Percentiles rank a stretch among this genome's conserved stretches.
These are phyloP conservation scores for Xylariaceae sp. DNA, from an alignment of 2,329 filamentous ascomycete genomes.

Conservation along the genomic window DNA sequence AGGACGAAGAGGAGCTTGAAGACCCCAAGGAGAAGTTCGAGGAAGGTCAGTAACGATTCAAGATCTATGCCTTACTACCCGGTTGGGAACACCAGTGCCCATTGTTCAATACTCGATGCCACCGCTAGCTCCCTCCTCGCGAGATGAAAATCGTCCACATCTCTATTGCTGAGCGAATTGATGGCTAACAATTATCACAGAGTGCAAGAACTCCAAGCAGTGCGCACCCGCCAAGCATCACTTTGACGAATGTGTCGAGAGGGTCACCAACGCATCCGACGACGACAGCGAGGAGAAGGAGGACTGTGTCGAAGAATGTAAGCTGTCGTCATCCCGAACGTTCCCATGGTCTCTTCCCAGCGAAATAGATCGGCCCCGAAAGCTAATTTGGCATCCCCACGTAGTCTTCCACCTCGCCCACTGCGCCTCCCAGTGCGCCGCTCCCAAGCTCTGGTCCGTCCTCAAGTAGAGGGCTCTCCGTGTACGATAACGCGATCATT, in stretches of 20 bases:
- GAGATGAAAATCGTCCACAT: background rate
- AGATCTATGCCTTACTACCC: background rate
- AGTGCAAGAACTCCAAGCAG: conserved; percentile 82
- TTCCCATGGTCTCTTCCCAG: background rate
- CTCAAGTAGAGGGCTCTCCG: conserved; percentile 69
- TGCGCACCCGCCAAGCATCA: conserved; percentile 93
- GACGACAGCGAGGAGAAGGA: conserved; percentile 83
- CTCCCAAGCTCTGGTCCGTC: conserved; percentile 89
- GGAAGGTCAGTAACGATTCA: conserved; percentile 69
- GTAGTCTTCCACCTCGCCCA: conserved; percentile 99
- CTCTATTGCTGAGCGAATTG: background rate
- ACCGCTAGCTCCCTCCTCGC: background rate
- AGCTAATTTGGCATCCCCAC: background rate
- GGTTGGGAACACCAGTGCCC: too few relatives aligned
- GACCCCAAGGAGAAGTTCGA: conserved; percentile 87
- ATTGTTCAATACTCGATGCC: background rate
- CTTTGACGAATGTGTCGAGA: conserved; percentile 96
- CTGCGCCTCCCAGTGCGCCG: conserved; percentile 89
- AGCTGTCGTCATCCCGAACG: conserved; percentile 39
- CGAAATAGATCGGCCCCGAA: background rate
- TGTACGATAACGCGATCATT: conserved; percentile 13
- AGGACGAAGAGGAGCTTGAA: conserved; percentile 76
- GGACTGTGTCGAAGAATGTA: conserved; percentile 99
- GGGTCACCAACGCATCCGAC: conserved; percentile 70
- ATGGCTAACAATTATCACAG: conserved; percentile 45